phyloP scores from a whole-genome alignment of 179 eudicot genomes.

The Spergularia azorica region DNA sequence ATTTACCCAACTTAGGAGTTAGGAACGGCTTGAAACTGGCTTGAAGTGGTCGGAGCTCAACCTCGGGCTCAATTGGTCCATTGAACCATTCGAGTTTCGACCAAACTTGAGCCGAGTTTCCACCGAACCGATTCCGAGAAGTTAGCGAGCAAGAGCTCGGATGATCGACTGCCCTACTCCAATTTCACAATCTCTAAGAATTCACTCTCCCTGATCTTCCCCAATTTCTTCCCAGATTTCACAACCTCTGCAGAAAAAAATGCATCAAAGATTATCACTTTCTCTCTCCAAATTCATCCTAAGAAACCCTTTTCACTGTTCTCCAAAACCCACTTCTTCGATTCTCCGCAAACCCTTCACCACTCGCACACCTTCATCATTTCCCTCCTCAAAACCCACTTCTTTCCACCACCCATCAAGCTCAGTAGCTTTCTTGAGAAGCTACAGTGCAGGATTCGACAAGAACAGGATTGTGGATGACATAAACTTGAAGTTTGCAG shows the following conservation, averaged over 20 bases:
- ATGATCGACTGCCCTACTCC: too few species aligned
- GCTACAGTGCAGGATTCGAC: conserved; percentile 39
- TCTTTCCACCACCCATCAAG: conserved; percentile 19
- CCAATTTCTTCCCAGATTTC: too few species aligned
- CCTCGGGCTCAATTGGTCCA: too few species aligned
- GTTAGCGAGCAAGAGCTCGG: too few species aligned
- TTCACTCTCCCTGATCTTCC: too few species aligned
- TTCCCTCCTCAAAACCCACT: conserved; percentile 30
- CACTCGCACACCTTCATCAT: conserved; percentile 19
- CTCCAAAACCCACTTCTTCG: conserved; percentile 39
- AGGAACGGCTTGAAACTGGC: too few species aligned
- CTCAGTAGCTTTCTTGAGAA: conserved; percentile 31
- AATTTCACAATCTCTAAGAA: too few species aligned
- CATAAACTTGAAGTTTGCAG: conserved; percentile 80
- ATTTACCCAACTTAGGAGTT: too few species aligned
- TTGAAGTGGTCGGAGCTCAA: too few species aligned
- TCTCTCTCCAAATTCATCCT: conserved; percentile 40
- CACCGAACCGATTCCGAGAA: too few species aligned
- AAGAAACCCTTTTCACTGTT: conserved; percentile 35
- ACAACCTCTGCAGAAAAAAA: conserved; percentile 15
- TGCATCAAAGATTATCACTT: conserved; percentile 50
- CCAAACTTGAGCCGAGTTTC: too few species aligned
- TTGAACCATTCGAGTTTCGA: too few species aligned
- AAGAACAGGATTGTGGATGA: conserved; percentile 62
- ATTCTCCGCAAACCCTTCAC: conserved; percentile 19